These are phyloP conservation scores for Candida odintsovae DNA, from an alignment of 805 yeast species.

Conservation along the genomic window DNA sequence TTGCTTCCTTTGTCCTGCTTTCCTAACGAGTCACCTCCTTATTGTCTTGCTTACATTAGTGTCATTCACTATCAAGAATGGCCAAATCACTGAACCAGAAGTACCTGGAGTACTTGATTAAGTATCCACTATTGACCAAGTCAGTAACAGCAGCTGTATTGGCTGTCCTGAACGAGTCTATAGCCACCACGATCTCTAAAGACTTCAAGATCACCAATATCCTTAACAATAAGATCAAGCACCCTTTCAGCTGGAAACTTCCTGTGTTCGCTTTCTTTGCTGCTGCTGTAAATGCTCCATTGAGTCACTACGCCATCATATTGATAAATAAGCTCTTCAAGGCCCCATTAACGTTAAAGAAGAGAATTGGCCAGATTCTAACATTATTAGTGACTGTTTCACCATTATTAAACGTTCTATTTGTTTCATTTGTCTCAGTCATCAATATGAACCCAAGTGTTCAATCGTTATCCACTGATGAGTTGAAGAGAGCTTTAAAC, in stretches of 20 bases:
- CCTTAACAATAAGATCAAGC: constrained; percentile 14
- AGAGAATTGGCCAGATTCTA: constrained; percentile 44
- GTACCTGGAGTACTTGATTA: constrained; percentile 34
- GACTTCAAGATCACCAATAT: constrained; percentile 30
- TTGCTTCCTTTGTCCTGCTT: neutral
- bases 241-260: constrained; percentile 31
- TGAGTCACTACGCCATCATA: constrained; percentile 48
- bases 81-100: constrained; percentile 16
- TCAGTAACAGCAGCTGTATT: constrained; percentile 49
- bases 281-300: constrained; percentile 47
- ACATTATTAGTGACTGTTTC: constrained; percentile 49
- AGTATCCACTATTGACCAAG: constrained; percentile 54
- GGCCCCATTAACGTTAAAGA: constrained; percentile 32
- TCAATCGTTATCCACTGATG: constrained; percentile 10
- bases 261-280: constrained; percentile 54
- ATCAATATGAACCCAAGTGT: constrained; percentile 32
- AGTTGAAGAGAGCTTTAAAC: constrained; percentile 8
- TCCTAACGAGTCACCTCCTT: neutral
- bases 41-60: neutral
- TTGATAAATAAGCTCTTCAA: constrained; percentile 39
- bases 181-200: constrained; percentile 46
- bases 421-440: constrained; percentile 46
- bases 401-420: constrained; percentile 44
- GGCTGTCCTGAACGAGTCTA: constrained; percentile 51
- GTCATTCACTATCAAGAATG: neutral